Conservation (phyloP, 345 rosid genomes). For the Raphanus sativus region DNA sequence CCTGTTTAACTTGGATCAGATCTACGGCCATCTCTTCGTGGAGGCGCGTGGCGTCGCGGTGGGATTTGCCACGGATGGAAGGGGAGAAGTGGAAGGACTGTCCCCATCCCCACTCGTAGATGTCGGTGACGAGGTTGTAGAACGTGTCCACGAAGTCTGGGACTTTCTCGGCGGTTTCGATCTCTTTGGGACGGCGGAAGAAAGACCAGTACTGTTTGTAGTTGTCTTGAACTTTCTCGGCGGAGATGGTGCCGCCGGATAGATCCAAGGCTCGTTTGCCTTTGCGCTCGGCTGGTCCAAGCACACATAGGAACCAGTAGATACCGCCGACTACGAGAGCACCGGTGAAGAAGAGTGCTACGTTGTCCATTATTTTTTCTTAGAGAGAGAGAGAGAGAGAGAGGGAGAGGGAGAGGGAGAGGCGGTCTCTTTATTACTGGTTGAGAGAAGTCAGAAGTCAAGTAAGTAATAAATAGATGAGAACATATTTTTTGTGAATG, state of each 20-base stretch:
- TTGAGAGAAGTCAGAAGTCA: too few species aligned
- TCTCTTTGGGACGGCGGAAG: constrained; percentile 93
- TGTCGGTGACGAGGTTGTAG: constrained; percentile 94
- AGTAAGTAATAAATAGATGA: too few species aligned
- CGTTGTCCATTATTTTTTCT: constrained; percentile 45
- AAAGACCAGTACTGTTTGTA: constrained; percentile 88
- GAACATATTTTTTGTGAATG: too few species aligned
- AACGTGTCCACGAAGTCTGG: constrained; percentile 96
- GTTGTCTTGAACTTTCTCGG: constrained; percentile 84
- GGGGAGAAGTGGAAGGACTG: too few species aligned
- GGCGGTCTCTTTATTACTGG: too few species aligned
- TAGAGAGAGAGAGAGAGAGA: background rate
- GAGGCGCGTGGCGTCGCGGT: constrained; percentile 85
- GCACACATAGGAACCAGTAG: constrained; percentile 89
- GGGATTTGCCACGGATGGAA: constrained; percentile 54
- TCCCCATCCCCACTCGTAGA: constrained; percentile 99
- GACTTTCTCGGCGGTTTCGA: constrained; percentile 79
- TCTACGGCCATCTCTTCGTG: constrained; percentile 90
- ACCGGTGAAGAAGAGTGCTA: constrained; percentile 66
- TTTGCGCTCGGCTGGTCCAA: constrained; percentile 82
- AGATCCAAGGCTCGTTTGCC: constrained; percentile 84
- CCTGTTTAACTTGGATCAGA: constrained; percentile 64
- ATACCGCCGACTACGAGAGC: constrained; percentile 71
- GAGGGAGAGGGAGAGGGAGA: background rate
- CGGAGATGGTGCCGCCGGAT: constrained; percentile 89